phyloP scores from a whole-genome alignment of 2,329 filamentous ascomycete species.

The Phaeosphaeriaceae sp. region DNA sequence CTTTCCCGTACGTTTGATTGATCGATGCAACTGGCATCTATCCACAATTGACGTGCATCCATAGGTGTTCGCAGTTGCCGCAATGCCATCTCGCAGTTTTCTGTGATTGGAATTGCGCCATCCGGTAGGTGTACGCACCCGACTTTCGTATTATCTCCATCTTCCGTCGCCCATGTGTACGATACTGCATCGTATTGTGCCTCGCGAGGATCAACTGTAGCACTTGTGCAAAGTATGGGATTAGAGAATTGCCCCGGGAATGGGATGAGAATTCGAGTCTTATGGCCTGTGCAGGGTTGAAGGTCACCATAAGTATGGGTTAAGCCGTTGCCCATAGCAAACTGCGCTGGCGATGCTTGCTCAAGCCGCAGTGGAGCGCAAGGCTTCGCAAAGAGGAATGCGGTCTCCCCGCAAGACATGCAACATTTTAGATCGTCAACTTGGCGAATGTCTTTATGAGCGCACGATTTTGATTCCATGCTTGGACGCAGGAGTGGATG shows the following conservation, averaged over 20 bases:
- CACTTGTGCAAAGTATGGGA: constrained; percentile 6
- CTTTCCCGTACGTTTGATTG: constrained; percentile 20
- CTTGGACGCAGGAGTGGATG: background rate
- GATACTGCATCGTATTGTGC: constrained; percentile 17
- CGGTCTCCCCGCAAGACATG: background rate
- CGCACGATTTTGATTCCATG: background rate
- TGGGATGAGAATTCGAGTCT: constrained; percentile 3
- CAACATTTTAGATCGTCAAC: background rate
- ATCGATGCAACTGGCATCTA: constrained; percentile 25
- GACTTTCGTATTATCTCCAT: constrained; percentile 16
- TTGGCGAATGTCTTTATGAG: background rate
- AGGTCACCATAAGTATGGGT: background rate
- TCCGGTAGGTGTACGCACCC: constrained; percentile 8
- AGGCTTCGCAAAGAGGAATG: background rate
- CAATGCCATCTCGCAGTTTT: constrained; percentile 19
- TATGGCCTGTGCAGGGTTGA: background rate
- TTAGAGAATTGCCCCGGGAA: constrained; percentile 3
- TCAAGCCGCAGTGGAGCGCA: background rate
- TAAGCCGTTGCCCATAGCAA: background rate
- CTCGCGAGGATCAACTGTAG: constrained; percentile 4
- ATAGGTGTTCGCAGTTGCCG: constrained; percentile 14
- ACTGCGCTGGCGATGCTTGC: background rate
- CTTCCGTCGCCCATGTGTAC: constrained; percentile 22
- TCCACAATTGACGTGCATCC: constrained; percentile 7
- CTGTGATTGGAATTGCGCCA: constrained; percentile 9